Base-by-base conservation (phyloP, 495 filamentous ascomycete genomes). In the Penicillium bovifimosum region DNA sequence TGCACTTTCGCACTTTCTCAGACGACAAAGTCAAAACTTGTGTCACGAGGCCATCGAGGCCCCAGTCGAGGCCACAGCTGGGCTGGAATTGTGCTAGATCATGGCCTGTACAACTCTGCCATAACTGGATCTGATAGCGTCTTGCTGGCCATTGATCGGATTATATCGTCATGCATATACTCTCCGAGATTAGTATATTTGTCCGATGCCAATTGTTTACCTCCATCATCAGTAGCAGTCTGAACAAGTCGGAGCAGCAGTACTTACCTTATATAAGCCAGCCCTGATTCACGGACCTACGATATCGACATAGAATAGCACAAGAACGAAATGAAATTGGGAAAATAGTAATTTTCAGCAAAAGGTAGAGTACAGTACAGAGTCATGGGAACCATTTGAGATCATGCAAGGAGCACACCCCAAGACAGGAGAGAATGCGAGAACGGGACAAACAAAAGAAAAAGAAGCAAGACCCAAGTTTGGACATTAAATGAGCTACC, bases 361-460 rank as follows among this genome's bases (percentile, higher is more conserved):
- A 52, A n/a, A 52, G 32, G 50, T 52, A 48, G 36, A 47, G 35
- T 62, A 62, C 46, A 61, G 9, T 38, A 47, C 51, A 58, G 41
- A 38, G 43, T 53, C 51, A 52, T 54, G 47, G 43, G 41, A 53
- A 50, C 45, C 34, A 53, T 52, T 42, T 24, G 29, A 41, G 38
- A 50, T 26, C 47, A 41, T 47, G 31, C 38, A 24, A 38, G 20
- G 20, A 34, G 20, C 6, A 42, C 40, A 28, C 10, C 2, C 32
- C 20, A 41, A 40, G 9, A 33, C 26, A 39, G 2, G 7, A 29
- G 13, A 40, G 2, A n/a, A 27, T 16, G 32, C 5, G 2, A 9
- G 11, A 49, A 18, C 14, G 29, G 29, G 20, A 28, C 42, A 28
- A 20, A 41, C 4, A 41, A 50, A 47, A 28, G 32, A 47, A 47